A percentile compares a stretch with the other conserved stretches of the same genome.
These are phyloP conservation scores for Lasiodiplodia sp. DNA, from an alignment of 2,329 filamentous ascomycete species.

Conservation along the genomic window DNA sequence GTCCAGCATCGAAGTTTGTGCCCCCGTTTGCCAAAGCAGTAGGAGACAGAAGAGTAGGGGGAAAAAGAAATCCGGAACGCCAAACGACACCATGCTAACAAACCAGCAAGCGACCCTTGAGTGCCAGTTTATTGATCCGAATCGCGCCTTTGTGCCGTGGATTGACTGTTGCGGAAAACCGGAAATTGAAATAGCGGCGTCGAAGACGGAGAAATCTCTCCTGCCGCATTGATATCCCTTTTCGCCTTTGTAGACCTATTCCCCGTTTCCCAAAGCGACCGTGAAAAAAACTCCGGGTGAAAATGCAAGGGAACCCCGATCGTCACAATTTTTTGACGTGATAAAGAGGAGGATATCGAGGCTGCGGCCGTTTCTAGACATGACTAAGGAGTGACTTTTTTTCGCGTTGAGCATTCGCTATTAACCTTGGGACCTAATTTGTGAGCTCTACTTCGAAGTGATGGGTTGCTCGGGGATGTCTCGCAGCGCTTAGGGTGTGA, in stretches of 20 bases:
- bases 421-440: not conserved
- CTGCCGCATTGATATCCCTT: constrained; percentile 7
- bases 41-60: not conserved
- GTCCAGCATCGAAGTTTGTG: not conserved
- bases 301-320: constrained; percentile 2
- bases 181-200: not conserved
- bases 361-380: constrained; percentile 21
- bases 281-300: constrained; percentile 10
- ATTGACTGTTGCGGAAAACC: not conserved
- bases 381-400: not conserved
- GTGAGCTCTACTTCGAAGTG: not conserved
- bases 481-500: not conserved
- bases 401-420: not conserved
- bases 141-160: not conserved
- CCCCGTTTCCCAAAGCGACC: not conserved
- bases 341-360: constrained; percentile 12
- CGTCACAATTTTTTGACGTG: constrained; percentile 9
- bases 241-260: not conserved
- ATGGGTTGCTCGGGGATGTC: not conserved
- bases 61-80: not conserved
- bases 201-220: not conserved
- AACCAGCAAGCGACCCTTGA: not conserved
- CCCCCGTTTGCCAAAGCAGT: not conserved
- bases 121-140: not conserved
- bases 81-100: constrained; percentile 13